A percentile compares a stretch with the other conserved stretches of the same genome.
These are phyloP conservation scores for Entoloma clypeatum DNA, from an alignment of 1,284 basidiomycete species.

Conservation along the genomic window DNA sequence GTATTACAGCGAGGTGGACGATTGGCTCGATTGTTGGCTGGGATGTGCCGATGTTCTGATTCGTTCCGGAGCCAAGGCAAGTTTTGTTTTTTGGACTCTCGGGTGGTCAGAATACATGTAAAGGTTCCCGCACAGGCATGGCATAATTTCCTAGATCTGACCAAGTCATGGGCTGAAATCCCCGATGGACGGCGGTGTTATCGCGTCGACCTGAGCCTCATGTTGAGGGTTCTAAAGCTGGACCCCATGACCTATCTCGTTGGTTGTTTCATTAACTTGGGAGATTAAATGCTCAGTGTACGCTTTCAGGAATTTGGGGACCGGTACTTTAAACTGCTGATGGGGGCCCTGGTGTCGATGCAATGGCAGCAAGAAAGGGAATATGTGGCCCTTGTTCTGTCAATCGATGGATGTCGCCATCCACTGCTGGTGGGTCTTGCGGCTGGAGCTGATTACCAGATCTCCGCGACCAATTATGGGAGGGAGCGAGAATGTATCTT, in stretches of 20 bases:
- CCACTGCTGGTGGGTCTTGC: slow-evolving; percentile 37
- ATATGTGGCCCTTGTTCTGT: slow-evolving; percentile 50
- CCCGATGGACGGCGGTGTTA: slow-evolving; percentile 42
- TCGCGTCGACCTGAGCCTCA: slow-evolving; percentile 71
- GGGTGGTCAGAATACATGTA: not conserved
- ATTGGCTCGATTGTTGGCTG: slow-evolving; percentile 76
- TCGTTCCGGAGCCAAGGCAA: slow-evolving; percentile 52
- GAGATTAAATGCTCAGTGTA: slow-evolving; percentile 1
- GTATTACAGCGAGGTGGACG: slow-evolving; percentile 33
- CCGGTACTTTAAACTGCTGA: slow-evolving; percentile 53
- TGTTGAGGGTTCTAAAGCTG: slow-evolving; percentile 59
- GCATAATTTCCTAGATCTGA: slow-evolving; percentile 54
- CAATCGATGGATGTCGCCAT: slow-evolving; percentile 50
- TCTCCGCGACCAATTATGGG: not conserved
- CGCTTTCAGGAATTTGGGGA: slow-evolving; percentile 44
- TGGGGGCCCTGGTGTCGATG: slow-evolving; percentile 52
- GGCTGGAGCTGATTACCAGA: not conserved
- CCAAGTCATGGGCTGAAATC: slow-evolving; percentile 58
- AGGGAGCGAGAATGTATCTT: slow-evolving; percentile 8
- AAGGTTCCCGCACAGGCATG: slow-evolving; percentile 49
- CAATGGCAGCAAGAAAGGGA: slow-evolving; percentile 57
- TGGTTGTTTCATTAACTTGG: slow-evolving; percentile 23
- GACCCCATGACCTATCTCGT: slow-evolving; percentile 66
- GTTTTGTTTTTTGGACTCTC: slow-evolving; percentile 17
- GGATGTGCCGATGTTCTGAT: slow-evolving; percentile 60